Conservation (phyloP, 192 early-diverging fungal species). For the Diversispora eburnea region DNA sequence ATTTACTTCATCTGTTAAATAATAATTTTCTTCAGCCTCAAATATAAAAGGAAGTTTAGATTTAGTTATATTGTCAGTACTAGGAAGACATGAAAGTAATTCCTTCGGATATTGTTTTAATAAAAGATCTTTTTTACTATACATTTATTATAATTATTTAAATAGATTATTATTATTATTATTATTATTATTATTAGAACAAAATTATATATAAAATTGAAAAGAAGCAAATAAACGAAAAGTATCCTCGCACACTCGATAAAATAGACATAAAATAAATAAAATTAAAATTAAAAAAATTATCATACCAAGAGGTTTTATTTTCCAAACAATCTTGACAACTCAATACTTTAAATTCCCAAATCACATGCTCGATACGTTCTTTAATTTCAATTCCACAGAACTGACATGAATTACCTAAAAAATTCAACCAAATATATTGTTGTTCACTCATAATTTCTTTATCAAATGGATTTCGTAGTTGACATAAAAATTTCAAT, state of each 20-base stretch:
- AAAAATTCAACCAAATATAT: background rate
- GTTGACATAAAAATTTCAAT: background rate
- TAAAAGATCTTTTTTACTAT: background rate
- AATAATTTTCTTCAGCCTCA: too few relatives aligned
- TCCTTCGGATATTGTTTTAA: background rate
- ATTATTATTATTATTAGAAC: background rate
- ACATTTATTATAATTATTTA: too few relatives aligned
- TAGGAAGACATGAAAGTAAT: background rate
- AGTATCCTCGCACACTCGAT: background rate
- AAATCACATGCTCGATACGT: background rate
- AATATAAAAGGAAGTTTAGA: too few relatives aligned
- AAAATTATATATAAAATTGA: too few relatives aligned
- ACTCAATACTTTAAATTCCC: background rate
- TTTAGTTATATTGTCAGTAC: background rate
- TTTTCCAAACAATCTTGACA: background rate
- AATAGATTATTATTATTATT: too few relatives aligned
- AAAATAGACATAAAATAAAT: background rate
- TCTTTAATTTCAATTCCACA: background rate
- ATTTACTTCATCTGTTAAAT: too few relatives aligned
- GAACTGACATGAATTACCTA: background rate
- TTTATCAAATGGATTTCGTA: background rate
- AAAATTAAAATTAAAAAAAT: background rate
- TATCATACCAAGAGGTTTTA: background rate
- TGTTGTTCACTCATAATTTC: background rate
- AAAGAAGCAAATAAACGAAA: too few relatives aligned